Base-by-base conservation (phyloP, 345 rosid genomes). In the Populus ilicifolia region DNA sequence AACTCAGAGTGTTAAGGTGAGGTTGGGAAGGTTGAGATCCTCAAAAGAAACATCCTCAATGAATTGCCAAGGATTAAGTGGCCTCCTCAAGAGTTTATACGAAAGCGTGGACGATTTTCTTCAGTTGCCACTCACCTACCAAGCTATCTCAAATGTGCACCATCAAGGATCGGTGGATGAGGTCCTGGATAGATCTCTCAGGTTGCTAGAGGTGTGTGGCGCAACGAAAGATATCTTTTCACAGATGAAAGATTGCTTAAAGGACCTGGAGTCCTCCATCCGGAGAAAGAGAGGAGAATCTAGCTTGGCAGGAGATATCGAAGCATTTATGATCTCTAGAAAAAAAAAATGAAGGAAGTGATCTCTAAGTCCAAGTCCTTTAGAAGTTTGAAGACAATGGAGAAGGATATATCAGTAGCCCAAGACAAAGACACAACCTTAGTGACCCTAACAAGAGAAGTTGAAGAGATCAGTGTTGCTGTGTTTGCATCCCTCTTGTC, bases 1-100 rank as follows among this genome's bases (percentile, higher is more conserved):
- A 8, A 52, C 78, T 67, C 64, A 14, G 59, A 48, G 73, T 72
- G 83, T 87, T 30, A 78, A 79, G 74, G 73, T 72, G 48, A 80
- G 85, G 68, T 75, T 87, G 52, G 33, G 67, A 33, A 75, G 59
- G 70, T 73, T 83, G 46, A 79, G 73, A 54, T 69, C 78, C 27
- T 79, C 69, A 27, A 72, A 83, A 62, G 50, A 23, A 38, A 20
- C 52, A 38, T 39, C 50, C 65, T 59, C 30, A 3, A n/a, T 23
- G 3, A 25, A n/a, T 39, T 38, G 16, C 46, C 71, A 39, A 21
- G 21, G 41, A 69, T 39, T 69, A 10, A 10, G 46, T 69, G 71
- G 50, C 46, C 27, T 69, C 5, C 36, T 33, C 36, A 41, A 21
- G 23, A 48, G 23, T 18, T 69, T 69, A 39, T 69, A 36, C 11